Conservation (phyloP, 1,139 yeast species). For the Magnusiomyces paraingens region DNA sequence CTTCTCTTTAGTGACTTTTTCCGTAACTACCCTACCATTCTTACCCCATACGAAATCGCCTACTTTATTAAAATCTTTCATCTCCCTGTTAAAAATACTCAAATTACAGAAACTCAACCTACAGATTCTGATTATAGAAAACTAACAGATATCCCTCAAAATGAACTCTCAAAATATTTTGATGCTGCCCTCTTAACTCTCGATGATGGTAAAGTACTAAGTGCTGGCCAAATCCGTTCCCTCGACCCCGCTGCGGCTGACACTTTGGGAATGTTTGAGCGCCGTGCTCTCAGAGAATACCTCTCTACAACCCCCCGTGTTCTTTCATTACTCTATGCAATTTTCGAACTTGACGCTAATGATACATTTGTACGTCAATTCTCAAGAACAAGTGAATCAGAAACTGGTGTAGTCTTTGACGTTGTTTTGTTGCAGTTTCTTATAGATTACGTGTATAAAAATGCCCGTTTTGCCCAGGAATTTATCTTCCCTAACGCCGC, state of each 20-base stretch:
- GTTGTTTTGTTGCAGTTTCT: neutral
- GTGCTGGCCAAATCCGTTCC: neutral
- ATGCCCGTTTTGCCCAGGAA: neutral
- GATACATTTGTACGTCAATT: neutral
- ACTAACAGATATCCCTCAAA: neutral
- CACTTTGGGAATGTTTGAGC: neutral
- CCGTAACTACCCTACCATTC: too few species aligned
- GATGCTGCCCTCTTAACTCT: neutral
- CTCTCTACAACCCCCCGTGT: neutral
- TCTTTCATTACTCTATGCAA: neutral
- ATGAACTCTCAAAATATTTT: neutral
- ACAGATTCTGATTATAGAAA: too few species aligned
- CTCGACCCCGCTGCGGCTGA: neutral
- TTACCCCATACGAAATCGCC: slow-evolving; percentile 1
- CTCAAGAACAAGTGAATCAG: neutral
- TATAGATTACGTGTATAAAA: neutral
- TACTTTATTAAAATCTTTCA: neutral
- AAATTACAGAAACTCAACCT: too few species aligned
- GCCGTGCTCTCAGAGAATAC: neutral
- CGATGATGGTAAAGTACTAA: neutral
- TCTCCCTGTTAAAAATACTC: neutral
- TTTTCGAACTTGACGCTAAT: neutral
- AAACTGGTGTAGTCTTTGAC: neutral
- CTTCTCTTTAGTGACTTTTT: neutral
- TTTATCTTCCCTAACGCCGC: neutral